Evolutionary conservation across 192 early-diverging fungal species (phyloP).

Genomic region (Coemansia sp.): DNA sequence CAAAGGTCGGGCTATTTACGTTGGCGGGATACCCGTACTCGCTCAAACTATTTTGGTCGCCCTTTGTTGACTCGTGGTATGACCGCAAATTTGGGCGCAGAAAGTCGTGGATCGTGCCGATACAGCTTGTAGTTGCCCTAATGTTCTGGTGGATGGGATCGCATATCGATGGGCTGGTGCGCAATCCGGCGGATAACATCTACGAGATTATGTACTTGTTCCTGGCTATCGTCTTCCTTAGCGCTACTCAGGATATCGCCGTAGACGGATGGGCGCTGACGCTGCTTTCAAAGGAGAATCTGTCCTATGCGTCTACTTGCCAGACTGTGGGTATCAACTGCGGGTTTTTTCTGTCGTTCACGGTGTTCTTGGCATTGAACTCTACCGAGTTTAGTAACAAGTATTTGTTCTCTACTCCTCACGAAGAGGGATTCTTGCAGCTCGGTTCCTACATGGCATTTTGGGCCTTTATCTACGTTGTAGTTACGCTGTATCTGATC

Average conservation of each 20-base stretch:
- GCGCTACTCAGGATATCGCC: conserved; percentile 89
- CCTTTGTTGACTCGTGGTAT: conserved; percentile 91
- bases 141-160: conserved; percentile 77
- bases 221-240: conserved; percentile 84
- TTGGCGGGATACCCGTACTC: conserved; percentile 96
- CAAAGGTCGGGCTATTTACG: conserved; percentile 91
- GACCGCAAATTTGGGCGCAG: conserved; percentile 78
- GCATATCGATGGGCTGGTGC: conserved; percentile 70
- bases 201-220: conserved; percentile 72
- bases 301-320: conserved; percentile 88
- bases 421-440: conserved; percentile 69
- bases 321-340: conserved; percentile 97
- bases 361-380: conserved; percentile 95
- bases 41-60: conserved; percentile 97
- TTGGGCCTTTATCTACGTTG: conserved; percentile 88
- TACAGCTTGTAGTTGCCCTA: conserved; percentile 82
- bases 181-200: conserved; percentile 51
- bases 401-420: conserved; percentile 69
- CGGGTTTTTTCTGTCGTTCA: conserved; percentile 95
- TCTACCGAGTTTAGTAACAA: conserved; percentile 93
- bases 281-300: conserved; percentile 84
- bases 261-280: conserved; percentile 92
- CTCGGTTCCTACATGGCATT: conserved; percentile 88
- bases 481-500: conserved; percentile 81
- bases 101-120: conserved; percentile 99